Evolutionary conservation across 495 filamentous ascomycete genomes (phyloP).

Genomic region (Penicillium arizonense): DNA sequence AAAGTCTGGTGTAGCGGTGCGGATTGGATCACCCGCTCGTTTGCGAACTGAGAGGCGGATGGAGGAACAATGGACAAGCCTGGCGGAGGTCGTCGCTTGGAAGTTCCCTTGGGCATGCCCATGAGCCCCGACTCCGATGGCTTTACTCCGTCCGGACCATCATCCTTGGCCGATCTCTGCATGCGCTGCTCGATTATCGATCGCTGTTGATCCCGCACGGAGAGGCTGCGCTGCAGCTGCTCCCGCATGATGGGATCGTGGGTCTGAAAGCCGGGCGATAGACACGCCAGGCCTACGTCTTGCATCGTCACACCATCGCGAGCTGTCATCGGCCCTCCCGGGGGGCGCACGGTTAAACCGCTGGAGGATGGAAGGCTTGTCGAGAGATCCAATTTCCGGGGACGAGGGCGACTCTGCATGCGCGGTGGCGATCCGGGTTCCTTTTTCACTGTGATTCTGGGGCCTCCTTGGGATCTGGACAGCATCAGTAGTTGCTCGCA

Average conservation of each 20-base stretch:
- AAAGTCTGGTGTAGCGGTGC: conserved; percentile 95
- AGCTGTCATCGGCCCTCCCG: conserved; percentile 75
- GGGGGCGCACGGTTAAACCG: conserved; percentile 58
- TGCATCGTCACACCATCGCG: conserved; percentile 81
- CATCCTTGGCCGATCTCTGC: conserved; percentile 79
- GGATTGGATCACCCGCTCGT: conserved; percentile 95
- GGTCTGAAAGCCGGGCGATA: conserved; percentile 93
- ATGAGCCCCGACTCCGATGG: conserved; percentile 51
- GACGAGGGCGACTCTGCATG: conserved; percentile 74
- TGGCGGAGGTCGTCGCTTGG: conserved; percentile 78
- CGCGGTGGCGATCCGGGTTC: conserved; percentile 84
- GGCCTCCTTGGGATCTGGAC: conserved; percentile 42
- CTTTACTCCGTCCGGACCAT: conserved; percentile 60
- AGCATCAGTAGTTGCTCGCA: neutral
- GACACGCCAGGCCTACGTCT: conserved; percentile 88
- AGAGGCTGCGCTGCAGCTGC: conserved; percentile 90
- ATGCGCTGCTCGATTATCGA: conserved; percentile 91
- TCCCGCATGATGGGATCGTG: conserved; percentile 96
- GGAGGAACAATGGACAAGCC: conserved; percentile 95
- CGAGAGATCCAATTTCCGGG: conserved; percentile 84
- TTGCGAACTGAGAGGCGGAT: conserved; percentile 91
- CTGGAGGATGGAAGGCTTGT: conserved; percentile 63
- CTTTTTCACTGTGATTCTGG: conserved; percentile 94
- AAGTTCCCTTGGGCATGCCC: conserved; percentile 62
- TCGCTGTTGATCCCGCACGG: conserved; percentile 89